A percentile compares a stretch with the other conserved stretches of the same genome.
These are phyloP conservation scores for Cutaneotrichosporon curvatum DNA, from an alignment of 1,284 basidiomycete genomes.

Conservation along the genomic window DNA sequence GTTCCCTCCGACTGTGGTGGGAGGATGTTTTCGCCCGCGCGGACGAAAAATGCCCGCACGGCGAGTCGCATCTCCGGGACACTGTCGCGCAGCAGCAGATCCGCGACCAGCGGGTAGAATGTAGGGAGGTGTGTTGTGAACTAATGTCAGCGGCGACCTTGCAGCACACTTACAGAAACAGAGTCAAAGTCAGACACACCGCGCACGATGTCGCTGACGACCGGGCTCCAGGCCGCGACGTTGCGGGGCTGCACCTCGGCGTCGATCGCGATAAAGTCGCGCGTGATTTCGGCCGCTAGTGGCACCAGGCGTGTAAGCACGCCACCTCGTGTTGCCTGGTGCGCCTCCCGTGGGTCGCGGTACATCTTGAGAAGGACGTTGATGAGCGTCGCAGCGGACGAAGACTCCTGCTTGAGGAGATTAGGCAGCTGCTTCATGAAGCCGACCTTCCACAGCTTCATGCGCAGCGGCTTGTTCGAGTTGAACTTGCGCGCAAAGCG, in stretches of 20 bases:
- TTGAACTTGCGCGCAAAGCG: constrained; percentile 97
- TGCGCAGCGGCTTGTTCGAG: constrained; percentile 94
- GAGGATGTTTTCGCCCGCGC: constrained; percentile 26
- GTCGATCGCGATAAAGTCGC: constrained; percentile 84
- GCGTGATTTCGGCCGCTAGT: constrained; percentile 83
- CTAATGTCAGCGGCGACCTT: constrained; percentile 46
- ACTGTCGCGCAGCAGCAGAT: constrained; percentile 70
- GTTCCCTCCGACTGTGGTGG: background rate
- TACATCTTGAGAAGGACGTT: constrained; percentile 92
- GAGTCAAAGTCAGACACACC: constrained; percentile 86
- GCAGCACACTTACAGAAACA: constrained; percentile 61
- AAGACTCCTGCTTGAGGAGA: constrained; percentile 95
- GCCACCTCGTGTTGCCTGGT: constrained; percentile 70
- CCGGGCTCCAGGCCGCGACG: constrained; percentile 95
- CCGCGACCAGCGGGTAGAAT: constrained; percentile 77
- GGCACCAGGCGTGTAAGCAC: constrained; percentile 85
- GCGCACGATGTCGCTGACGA: constrained; percentile 84
- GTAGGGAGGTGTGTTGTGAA: constrained; percentile 75
- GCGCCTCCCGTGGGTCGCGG: constrained; percentile 76
- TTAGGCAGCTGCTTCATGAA: constrained; percentile 99
- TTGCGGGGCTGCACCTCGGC: constrained; percentile 90
- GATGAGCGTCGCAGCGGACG: constrained; percentile 89
- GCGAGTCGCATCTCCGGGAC: constrained; percentile 70
- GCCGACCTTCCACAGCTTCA: constrained; percentile 97
- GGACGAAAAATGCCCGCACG: constrained; percentile 65